These are phyloP conservation scores for Coemansia sp. DNA, from an alignment of 192 early-diverging fungal genomes.

Conservation along the genomic window DNA sequence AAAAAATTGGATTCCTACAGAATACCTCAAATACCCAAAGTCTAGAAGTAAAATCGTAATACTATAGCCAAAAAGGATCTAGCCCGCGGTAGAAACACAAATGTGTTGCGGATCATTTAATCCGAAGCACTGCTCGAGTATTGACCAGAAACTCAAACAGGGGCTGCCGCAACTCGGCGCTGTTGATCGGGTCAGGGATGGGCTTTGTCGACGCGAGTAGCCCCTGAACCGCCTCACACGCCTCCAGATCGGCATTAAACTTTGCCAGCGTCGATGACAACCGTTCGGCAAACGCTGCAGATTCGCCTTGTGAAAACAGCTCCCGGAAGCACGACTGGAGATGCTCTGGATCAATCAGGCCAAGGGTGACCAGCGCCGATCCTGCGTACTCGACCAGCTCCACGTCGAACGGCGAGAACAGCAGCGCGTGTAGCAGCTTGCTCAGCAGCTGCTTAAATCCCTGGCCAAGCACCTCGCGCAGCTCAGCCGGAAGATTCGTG, in stretches of 20 bases:
- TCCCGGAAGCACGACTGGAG: slow-evolving; percentile 37
- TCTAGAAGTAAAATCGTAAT: too few species aligned
- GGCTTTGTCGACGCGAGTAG: slow-evolving; percentile 18
- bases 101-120: slow-evolving; percentile 17
- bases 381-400: slow-evolving; percentile 44
- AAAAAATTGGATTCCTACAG: too few species aligned
- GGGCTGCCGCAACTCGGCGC: slow-evolving; percentile 36
- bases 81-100: too few species aligned
- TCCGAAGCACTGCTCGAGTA: slow-evolving; percentile 38
- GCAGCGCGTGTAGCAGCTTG: slow-evolving; percentile 29
- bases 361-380: slow-evolving; percentile 34
- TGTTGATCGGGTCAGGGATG: slow-evolving; percentile 38
- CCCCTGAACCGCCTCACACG: slow-evolving; percentile 14
- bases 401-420: slow-evolving; percentile 45
- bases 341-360: slow-evolving; percentile 32
- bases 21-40: too few species aligned
- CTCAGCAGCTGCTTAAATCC: slow-evolving; percentile 31
- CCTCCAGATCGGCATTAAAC: slow-evolving; percentile 30
- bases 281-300: slow-evolving; percentile 24
- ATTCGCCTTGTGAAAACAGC: slow-evolving; percentile 18
- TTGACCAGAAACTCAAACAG: slow-evolving; percentile 48
- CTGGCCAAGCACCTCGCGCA: slow-evolving; percentile 17
- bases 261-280: slow-evolving; percentile 36
- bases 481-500: slow-evolving; percentile 4
- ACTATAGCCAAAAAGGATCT: neutral